Base-by-base conservation (phyloP, 1,139 yeast species). In the Schwanniomyces etchellsii region DNA sequence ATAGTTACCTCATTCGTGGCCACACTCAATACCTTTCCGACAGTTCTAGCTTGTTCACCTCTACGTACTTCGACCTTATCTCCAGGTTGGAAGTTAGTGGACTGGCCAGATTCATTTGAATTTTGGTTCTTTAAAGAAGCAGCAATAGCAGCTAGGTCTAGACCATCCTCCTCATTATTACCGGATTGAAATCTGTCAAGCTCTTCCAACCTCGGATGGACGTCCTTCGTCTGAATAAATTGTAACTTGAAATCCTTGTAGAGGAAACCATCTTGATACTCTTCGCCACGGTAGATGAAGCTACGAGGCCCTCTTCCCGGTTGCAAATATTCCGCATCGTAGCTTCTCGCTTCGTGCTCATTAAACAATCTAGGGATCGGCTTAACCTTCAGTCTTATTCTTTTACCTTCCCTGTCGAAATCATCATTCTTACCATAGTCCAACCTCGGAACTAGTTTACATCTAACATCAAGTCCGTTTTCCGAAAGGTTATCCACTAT, bases 11-110 rank as follows among this genome's bases (percentile, higher is more conserved):
- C 83, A 30, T 76, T 73, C 37, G 74, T 60, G 4, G 81, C 71
- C 3, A 88, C 77, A 22, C 83, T 73, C 3, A 74, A 59, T 30
- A 91, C 95, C 33, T 73, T 70, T 58, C 97, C 98, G 29, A 74
- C 71, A 35, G 95, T 77, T 36, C 91, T 94, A 24, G 93, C 79
- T 60, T 88, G 96, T 60, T 91, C 98, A 52, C 98, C 98, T 43
- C 80, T 77, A 36, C 83, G 72, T 29, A 91, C 82, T 57, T 89
- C 96, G 30, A 91, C 96, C 48, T 84, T 76, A 52, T 91, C 98
- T 42, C 96, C 97, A 3, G 94, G 86, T 55, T 86, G 96, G 64
- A 89, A 91, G 14, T 77, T 70, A 11, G 56, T 49, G 3, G 59
- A 46, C 20, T 13, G 28, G 30, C 48, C 52, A 16, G 50, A 48